A percentile compares a stretch with the other conserved stretches of the same genome.
These are phyloP conservation scores for Ustilago vetiveriae DNA, from an alignment of 1,284 basidiomycete genomes.

Conservation along the genomic window DNA sequence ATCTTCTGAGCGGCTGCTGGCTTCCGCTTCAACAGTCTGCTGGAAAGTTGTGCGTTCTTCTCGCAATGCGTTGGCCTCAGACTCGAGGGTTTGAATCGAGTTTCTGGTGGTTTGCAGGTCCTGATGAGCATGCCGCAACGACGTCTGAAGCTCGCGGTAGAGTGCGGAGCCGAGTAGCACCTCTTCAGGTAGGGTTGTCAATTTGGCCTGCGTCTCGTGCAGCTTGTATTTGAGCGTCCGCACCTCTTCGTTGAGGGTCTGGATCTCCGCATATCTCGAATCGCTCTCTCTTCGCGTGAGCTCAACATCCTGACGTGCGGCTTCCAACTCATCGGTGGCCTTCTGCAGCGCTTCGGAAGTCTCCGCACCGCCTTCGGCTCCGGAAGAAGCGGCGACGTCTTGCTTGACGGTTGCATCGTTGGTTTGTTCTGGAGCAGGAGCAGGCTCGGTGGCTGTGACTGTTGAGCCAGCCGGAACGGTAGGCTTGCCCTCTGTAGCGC, in stretches of 20 bases:
- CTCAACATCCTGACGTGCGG: conserved; percentile 36
- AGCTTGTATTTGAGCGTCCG: conserved; percentile 31
- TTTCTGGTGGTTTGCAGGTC: conserved; percentile 23
- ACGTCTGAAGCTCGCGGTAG: conserved; percentile 32
- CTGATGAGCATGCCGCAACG: conserved; percentile 23
- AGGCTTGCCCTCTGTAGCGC: conserved; percentile 42
- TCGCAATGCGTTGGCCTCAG: conserved; percentile 56
- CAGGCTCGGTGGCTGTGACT: conserved; percentile 10
- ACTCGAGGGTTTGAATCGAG: conserved; percentile 31
- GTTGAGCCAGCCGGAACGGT: conserved; percentile 25
- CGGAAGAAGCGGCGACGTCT: conserved; percentile 5
- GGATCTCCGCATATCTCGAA: conserved; percentile 45
- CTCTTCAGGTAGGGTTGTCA: conserved; percentile 39
- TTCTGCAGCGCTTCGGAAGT: conserved; percentile 34
- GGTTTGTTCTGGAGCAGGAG: conserved; percentile 2
- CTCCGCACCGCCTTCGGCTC: conserved; percentile 6
- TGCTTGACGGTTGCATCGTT: conserved; percentile 5
- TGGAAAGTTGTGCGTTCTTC: conserved; percentile 47
- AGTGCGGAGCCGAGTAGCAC: conserved; percentile 26
- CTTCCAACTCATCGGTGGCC: conserved; percentile 28
- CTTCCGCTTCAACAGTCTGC: conserved; percentile 51
- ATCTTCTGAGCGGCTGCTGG: conserved; percentile 71
- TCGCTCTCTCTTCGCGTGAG: conserved; percentile 44
- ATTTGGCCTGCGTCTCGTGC: conserved; percentile 26
- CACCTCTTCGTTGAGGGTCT: conserved; percentile 44